Percentiles rank a stretch among this genome's conserved stretches.
Evolutionary conservation across 176 grass and related monocot genomes (phyloP).

Genomic region (Aegilops speltoides): DNA sequence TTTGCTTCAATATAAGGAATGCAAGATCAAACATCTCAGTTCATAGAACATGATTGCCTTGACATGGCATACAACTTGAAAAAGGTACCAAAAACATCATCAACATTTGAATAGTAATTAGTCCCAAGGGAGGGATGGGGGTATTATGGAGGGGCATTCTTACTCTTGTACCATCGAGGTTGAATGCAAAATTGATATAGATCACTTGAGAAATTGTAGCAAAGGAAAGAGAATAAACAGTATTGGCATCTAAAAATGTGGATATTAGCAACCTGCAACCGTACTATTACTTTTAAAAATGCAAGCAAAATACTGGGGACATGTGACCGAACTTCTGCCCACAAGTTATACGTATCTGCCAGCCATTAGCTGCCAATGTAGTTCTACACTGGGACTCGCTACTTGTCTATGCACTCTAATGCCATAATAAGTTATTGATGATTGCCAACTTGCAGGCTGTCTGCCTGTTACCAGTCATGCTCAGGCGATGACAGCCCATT

Average conservation of each 20-base stretch:
- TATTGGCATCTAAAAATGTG: background rate
- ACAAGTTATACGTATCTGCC: constrained; percentile 6
- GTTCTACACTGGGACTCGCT: background rate
- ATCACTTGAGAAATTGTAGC: background rate
- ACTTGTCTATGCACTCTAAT: constrained; percentile 21
- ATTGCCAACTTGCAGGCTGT: constrained; percentile 2
- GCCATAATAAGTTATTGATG: background rate
- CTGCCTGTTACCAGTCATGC: background rate
- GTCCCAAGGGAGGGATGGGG: background rate
- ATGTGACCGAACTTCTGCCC: constrained; percentile 1
- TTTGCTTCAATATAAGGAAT: background rate
- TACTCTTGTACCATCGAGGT: constrained; percentile 1
- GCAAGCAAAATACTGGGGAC: background rate
- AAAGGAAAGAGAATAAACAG: constrained; percentile 6
- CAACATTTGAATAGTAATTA: background rate
- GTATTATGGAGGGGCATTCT: background rate
- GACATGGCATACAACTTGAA: background rate
- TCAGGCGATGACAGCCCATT: background rate
- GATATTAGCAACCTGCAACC: background rate
- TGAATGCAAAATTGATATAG: background rate
- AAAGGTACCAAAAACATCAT: background rate
- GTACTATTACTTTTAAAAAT: background rate
- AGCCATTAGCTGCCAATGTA: constrained; percentile 4
- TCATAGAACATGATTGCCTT: constrained; percentile 4
- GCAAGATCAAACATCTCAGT: background rate